Evolutionary conservation across 176 grass and related monocot genomes (phyloP), one percentile per base, ranked within the genome.

Genomic region (Echinochloa phyllopogon): DNA sequence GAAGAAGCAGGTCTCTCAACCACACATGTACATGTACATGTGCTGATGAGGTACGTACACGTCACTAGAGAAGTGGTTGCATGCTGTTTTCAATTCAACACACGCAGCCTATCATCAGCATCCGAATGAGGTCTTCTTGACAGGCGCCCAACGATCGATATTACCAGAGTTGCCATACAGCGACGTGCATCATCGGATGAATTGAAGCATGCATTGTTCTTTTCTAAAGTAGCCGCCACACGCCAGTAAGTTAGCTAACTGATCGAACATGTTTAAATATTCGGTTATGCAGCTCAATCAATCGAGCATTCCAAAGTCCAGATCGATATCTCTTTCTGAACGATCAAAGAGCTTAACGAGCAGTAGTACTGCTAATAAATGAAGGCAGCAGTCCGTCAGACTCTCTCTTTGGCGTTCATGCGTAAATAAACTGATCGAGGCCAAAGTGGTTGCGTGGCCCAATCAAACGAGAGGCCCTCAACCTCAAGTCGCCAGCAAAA

Each of bases 261-360:
- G 39, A 68, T 48, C 25, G 48, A 25, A 42, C 64, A 40, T 24
- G 63, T 13, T 24, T 9, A 45, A 70, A 70, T 4, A 43, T 16
- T 75, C n/a, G 71, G 71, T 75, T 55, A 29, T 4, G 7, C 59
- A 21, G 59, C 59, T 76, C 82, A 7, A 71, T 44, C 80, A 4
- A 10, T 56, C 72, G 72, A 75, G 29, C 25, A 9, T 27, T 6
- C 42, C 41, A 71, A 64, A 60, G 21, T 25, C 23, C 16, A 53
- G 51, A n/a, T n/a, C n/a, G n/a, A 52, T 52, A 49, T 16, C 53
- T 25, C 56, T 17, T 65, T 5, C 5, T 29, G 11, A 10, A 17
- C 13, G 45, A 73, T 13, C 27, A 55, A 20, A n/a, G 55, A 57
- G 55, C 55, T n/a, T 20, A 55, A 55, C 43, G 15, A 72, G 24